Evolutionary conservation across 176 grass and related monocot species (phyloP).

Genomic region (Carex myosuroides): DNA sequence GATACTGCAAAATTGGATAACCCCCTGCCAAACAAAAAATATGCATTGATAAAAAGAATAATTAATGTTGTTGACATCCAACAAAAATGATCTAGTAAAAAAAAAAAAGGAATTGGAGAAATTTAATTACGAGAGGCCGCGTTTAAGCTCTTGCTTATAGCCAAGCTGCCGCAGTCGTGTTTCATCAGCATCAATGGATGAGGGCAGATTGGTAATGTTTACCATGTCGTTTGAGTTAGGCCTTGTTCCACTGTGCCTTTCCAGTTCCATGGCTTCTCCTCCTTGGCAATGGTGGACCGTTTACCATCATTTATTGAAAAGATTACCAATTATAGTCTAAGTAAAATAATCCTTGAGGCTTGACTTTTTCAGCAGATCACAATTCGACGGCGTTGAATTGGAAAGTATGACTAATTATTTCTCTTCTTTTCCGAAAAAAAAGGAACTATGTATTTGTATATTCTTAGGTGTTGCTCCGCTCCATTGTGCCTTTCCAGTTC

Average conservation of each 20-base stretch:
- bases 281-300: not conserved
- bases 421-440: too few relatives aligned
- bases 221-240: not conserved
- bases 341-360: too few relatives aligned
- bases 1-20: constrained; percentile 45
- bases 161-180: constrained; percentile 45
- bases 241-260: not conserved
- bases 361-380: too few relatives aligned
- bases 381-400: too few relatives aligned
- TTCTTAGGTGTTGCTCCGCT: not conserved
- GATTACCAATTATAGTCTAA: not conserved
- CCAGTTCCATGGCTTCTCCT: not conserved
- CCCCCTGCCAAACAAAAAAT: not conserved
- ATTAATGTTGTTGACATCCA: not conserved
- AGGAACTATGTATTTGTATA: too few relatives aligned
- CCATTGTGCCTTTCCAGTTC: too few relatives aligned
- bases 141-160: constrained; percentile 80
- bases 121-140: constrained; percentile 45
- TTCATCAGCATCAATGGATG: constrained; percentile 10
- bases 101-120: not conserved
- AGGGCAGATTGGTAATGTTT: not conserved
- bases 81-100: not conserved
- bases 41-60: not conserved
- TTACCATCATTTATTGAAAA: not conserved
- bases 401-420: too few relatives aligned